These are phyloP conservation scores for Pilasporangium apinafurcum DNA, from an alignment of 352 stramenopile genomes.

Conservation along the genomic window DNA sequence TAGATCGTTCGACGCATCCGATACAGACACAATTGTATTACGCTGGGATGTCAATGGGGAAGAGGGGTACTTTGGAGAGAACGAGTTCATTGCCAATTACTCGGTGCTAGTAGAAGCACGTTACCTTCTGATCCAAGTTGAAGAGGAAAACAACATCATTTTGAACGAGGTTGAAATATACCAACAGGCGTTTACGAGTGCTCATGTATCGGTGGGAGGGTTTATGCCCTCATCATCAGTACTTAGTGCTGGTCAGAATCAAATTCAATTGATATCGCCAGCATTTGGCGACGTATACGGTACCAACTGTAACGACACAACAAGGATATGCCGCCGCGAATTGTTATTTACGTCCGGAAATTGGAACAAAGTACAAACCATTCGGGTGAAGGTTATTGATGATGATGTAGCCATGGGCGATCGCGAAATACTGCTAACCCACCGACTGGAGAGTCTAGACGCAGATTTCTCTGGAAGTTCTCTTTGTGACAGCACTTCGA, in stretches of 20 bases:
- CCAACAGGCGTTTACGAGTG: slow-evolving; percentile 48
- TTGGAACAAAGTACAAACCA: slow-evolving; percentile 27
- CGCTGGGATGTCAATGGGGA: slow-evolving; percentile 57
- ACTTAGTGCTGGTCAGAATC: slow-evolving; percentile 23
- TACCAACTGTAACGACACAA: slow-evolving; percentile 23
- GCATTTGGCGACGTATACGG: slow-evolving; percentile 9
- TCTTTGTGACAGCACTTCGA: slow-evolving; percentile 9
- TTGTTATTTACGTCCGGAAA: slow-evolving; percentile 50
- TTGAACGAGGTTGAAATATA: slow-evolving; percentile 65
- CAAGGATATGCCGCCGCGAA: slow-evolving; percentile 43
- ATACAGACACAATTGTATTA: slow-evolving; percentile 35
- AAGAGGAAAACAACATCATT: slow-evolving; percentile 46
- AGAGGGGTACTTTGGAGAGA: slow-evolving; percentile 18
- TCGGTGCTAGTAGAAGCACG: slow-evolving; percentile 20
- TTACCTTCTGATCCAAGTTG: slow-evolving; percentile 47
- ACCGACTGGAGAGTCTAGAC: slow-evolving; percentile 39
- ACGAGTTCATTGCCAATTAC: slow-evolving; percentile 31
- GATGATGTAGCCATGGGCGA: slow-evolving; percentile 49
- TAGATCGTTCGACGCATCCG: slow-evolving; percentile 31
- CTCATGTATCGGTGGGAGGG: slow-evolving; percentile 34
- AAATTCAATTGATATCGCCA: slow-evolving; percentile 28
- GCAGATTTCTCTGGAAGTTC: slow-evolving; percentile 28
- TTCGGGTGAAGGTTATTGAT: slow-evolving; percentile 34
- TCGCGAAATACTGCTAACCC: slow-evolving; percentile 36
- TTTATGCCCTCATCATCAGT: slow-evolving; percentile 44